Evolutionary conservation across 495 filamentous ascomycete genomes (phyloP), one percentile per base, ranked within the genome.

Genomic region (Tetracladium setigerum): DNA sequence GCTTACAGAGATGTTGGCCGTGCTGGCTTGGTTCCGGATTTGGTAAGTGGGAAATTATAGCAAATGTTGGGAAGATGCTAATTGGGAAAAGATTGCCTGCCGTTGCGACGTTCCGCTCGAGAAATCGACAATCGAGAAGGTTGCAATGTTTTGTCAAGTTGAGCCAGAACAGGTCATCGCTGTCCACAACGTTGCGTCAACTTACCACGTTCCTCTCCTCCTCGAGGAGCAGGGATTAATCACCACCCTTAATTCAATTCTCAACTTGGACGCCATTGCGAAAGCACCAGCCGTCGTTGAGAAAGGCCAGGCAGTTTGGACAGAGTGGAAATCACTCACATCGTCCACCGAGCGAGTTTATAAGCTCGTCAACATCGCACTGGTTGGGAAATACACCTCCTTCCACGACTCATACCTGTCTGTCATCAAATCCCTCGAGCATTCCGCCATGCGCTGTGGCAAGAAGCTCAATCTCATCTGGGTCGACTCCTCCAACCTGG

Each of bases 171-270:
- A 95, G 50, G 88, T 97, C 14, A 68, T 95, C 40, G 84, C 76
- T 12, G 92, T 97, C 7, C 84, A 83, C 48, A 83, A 97, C 63
- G 85, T 96, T 52, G 70, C 78, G 6, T 85, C 88, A 0, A 89
- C 84, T 19, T 96, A 96, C 63, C 91, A 95, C 40, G 92, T 98
- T 0, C 92, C 92, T 4, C 65, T 95, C 3, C 84, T 95, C 27
- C 84, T 98, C 4, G 80, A 88, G 49, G 69, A 85, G 37, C 87
- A 97, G 64, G 76, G 79, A 5, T 71, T 96, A 3, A 66, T 91
- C 18, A 60, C 68, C 0, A 71, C 77, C 5, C 69, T 97, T 22
- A 67, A 65, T 5, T 61, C 70, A 6, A 72, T 76, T 13, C 74
- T 90, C n/a, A 62, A 63, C 1, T 74, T 95, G 4, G 65, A 86